These are phyloP conservation scores for Halenospora varia DNA, from an alignment of 495 filamentous ascomycete species.

Conservation along the genomic window DNA sequence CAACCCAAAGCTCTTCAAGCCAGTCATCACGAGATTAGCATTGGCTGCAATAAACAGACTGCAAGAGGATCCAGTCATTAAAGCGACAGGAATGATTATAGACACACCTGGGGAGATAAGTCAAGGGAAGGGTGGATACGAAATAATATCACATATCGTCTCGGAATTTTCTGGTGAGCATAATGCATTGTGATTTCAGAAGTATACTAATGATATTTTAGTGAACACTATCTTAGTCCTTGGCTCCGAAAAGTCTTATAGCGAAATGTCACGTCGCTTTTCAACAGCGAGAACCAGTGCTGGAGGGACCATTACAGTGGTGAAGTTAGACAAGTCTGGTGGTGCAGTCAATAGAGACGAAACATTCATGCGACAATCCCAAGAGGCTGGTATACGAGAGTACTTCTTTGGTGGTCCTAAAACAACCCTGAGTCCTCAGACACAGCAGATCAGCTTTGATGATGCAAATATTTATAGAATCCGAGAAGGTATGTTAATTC, in stretches of 20 bases:
- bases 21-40: constrained; percentile 71
- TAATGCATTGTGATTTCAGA: background rate
- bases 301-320: constrained; percentile 61
- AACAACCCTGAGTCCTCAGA: constrained; percentile 77
- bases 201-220: constrained; percentile 21
- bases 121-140: constrained; percentile 62
- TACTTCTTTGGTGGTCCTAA: constrained; percentile 90
- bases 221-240: constrained; percentile 79
- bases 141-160: constrained; percentile 76
- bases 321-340: constrained; percentile 81
- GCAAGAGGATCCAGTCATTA: constrained; percentile 68
- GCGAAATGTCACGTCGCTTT: constrained; percentile 71
- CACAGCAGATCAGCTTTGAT: constrained; percentile 71
- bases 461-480: constrained; percentile 67
- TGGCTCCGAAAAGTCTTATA: constrained; percentile 78
- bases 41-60: constrained; percentile 74
- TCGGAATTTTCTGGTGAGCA: constrained; percentile 78
- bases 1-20: constrained; percentile 66
- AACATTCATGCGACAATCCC: constrained; percentile 62
- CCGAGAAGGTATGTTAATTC: constrained; percentile 40
- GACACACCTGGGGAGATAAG: constrained; percentile 73
- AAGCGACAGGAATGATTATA: constrained; percentile 73
- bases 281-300: constrained; percentile 49
- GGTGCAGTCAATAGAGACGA: constrained; percentile 82
- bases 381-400: constrained; percentile 73